These are phyloP conservation scores for Senna tora DNA, from an alignment of 306 rosid species.

Conservation along the genomic window DNA sequence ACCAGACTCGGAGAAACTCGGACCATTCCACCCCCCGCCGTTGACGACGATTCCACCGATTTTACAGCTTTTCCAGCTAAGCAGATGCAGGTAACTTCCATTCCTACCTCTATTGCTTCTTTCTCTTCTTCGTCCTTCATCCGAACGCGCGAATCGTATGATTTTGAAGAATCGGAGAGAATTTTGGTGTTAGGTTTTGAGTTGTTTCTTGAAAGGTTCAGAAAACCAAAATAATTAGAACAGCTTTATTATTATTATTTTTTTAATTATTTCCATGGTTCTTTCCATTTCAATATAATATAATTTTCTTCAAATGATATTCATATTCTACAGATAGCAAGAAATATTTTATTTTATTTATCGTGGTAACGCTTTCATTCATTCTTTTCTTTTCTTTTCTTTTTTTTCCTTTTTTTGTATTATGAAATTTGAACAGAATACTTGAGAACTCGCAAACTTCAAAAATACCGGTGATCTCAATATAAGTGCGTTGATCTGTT, in stretches of 20 bases:
- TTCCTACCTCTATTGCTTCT: constrained; percentile 26
- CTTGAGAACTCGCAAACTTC: neutral
- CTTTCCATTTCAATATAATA: neutral
- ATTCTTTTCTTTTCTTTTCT: too few relatives aligned
- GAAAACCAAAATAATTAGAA: neutral
- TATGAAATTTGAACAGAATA: neutral
- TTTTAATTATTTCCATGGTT: neutral
- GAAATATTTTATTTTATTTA: neutral
- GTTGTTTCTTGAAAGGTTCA: neutral
- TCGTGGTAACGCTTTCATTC: neutral
- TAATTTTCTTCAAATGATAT: neutral
- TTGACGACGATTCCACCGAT: constrained; percentile 4
- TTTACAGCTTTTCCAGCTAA: neutral
- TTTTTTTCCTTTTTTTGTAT: neutral
- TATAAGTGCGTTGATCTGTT: too few relatives aligned
- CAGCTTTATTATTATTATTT: too few relatives aligned
- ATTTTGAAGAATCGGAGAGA: neutral
- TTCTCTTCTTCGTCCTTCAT: neutral
- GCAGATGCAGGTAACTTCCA: constrained; percentile 31
- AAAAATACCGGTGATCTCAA: neutral
- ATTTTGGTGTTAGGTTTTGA: neutral
- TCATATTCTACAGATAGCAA: neutral
- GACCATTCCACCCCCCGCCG: constrained; percentile 29
- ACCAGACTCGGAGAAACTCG: constrained; percentile 21
- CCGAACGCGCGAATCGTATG: neutral